These are phyloP conservation scores for Margaritispora aquatica DNA, from an alignment of 495 filamentous ascomycete genomes.

Conservation along the genomic window DNA sequence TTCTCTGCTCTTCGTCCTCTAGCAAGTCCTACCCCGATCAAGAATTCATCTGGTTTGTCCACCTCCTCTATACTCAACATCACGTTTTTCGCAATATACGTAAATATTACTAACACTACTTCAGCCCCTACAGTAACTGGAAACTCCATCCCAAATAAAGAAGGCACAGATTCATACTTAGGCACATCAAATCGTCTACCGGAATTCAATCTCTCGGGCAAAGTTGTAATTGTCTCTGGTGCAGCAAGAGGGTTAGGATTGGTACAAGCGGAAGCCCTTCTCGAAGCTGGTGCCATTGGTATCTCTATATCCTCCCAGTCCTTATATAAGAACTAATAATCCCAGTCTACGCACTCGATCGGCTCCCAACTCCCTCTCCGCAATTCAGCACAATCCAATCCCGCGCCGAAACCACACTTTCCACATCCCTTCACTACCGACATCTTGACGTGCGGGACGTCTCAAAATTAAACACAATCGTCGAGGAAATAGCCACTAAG, in stretches of 20 bases:
- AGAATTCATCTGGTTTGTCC: too few species aligned
- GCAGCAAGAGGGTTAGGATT: slow-evolving; percentile 75
- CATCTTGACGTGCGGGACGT: slow-evolving; percentile 82
- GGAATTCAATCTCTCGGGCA: slow-evolving; percentile 74
- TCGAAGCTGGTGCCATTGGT: slow-evolving; percentile 70
- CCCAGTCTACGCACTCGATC: slow-evolving; percentile 55
- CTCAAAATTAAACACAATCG: slow-evolving; percentile 55
- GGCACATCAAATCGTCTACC: slow-evolving; percentile 38
- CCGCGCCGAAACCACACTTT: slow-evolving; percentile 58
- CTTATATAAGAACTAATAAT: too few species aligned
- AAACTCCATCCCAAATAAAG: slow-evolving; percentile 9
- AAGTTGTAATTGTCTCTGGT: slow-evolving; percentile 73
- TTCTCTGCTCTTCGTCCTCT: too few species aligned
- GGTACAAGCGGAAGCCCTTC: slow-evolving; percentile 70
- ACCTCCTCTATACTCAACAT: not conserved
- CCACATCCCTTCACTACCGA: slow-evolving; percentile 68
- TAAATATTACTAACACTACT: not conserved
- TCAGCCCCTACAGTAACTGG: too few species aligned
- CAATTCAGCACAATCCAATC: slow-evolving; percentile 53
- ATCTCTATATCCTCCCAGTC: slow-evolving; percentile 2
- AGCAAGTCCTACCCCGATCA: too few species aligned
- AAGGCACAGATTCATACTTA: slow-evolving; percentile 7
- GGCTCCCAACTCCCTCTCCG: slow-evolving; percentile 34
- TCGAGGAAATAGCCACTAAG: slow-evolving; percentile 60
- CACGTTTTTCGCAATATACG: not conserved